Conservation (phyloP, 805 yeast species). For the Cyberlindnera saturnus region DNA sequence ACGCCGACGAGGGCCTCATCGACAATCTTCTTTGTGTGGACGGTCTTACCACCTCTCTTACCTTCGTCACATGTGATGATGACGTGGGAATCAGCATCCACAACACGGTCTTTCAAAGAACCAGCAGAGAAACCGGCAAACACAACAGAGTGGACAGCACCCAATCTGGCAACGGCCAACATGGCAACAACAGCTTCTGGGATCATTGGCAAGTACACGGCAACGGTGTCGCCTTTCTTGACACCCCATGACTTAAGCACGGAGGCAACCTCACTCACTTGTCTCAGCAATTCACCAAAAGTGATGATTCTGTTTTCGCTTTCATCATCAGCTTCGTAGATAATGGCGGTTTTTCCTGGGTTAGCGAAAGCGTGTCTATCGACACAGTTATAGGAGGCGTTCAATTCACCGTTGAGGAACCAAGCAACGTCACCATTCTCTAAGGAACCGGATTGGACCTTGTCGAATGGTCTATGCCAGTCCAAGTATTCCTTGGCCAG, state of each 20-base stretch:
- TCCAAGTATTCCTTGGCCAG: constrained; percentile 64
- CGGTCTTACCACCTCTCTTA: constrained; percentile 90
- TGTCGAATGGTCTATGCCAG: constrained; percentile 76
- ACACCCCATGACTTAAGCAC: constrained; percentile 82
- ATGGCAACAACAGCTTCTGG: constrained; percentile 94
- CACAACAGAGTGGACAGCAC: constrained; percentile 93
- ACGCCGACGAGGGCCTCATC: constrained; percentile 83
- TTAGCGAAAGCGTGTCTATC: constrained; percentile 89
- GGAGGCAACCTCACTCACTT: constrained; percentile 83
- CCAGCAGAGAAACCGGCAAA: constrained; percentile 97
- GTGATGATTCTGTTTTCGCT: constrained; percentile 67
- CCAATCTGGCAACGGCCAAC: constrained; percentile 87
- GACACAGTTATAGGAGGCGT: constrained; percentile 90
- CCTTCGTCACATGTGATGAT: constrained; percentile 95
- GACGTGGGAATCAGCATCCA: constrained; percentile 78
- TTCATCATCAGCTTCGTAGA: constrained; percentile 94
- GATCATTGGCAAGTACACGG: constrained; percentile 95
- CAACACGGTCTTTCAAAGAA: constrained; percentile 84
- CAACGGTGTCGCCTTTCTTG: constrained; percentile 91
- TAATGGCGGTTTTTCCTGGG: constrained; percentile 79
- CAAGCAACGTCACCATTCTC: constrained; percentile 81
- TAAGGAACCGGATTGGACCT: constrained; percentile 53
- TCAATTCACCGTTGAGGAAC: constrained; percentile 90
- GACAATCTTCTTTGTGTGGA: constrained; percentile 88
- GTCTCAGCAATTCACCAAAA: constrained; percentile 77